Base-by-base conservation (phyloP, 2,329 filamentous ascomycete genomes). In the Ceratocystis papillata region DNA sequence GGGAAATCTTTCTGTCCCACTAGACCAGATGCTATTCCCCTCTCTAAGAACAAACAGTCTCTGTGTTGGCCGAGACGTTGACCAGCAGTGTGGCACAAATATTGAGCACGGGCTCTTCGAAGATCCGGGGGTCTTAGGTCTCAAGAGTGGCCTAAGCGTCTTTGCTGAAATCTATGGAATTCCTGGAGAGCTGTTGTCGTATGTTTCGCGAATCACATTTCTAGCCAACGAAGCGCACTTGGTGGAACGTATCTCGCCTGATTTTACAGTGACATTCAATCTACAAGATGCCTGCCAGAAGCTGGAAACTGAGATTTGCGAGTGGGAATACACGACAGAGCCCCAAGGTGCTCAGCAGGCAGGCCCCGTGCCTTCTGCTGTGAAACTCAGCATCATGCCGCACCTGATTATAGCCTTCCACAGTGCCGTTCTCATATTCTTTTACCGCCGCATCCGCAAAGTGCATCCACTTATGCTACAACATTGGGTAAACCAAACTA, bases 101-200 rank as follows among this genome's bases (percentile, higher is more conserved):
- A 65, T 67, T 65, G 65, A 67, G 41, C 65, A 64, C 4, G 65
- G 77, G 76, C 0, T 64, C 25, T 68, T 62, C 22, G 30, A 17
- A 10, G 37, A 48, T 37, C 33, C 20, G 2, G 57, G 33, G 37
- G 28, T 7, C 28, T 59, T 33, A 2, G 44, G 33, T n/a, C 15
- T 33, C 20, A 44, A 22, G 4, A 20, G 17, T 17, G 73, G 74
- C 0, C 71, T 73, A 0, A 78, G 77, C 0, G 70, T 80, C 0
- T 80, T 78, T 28, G 76, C 76, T 0, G 75, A 77, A 25, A 78
- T 79, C 1, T 79, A 77, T 28, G 77, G 77, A 0, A 72, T 79
- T 5, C 77, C 77, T 0, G 77, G 79, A 60, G 71, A 75, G 0
- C 73, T 76, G 25, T 70, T 79, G 66, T 73, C 75, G 0, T 72